A percentile compares a stretch with the other conserved stretches of the same genome.
Conservation (phyloP, 192 early-diverging fungal species). For the Podila clonocystis region DNA sequence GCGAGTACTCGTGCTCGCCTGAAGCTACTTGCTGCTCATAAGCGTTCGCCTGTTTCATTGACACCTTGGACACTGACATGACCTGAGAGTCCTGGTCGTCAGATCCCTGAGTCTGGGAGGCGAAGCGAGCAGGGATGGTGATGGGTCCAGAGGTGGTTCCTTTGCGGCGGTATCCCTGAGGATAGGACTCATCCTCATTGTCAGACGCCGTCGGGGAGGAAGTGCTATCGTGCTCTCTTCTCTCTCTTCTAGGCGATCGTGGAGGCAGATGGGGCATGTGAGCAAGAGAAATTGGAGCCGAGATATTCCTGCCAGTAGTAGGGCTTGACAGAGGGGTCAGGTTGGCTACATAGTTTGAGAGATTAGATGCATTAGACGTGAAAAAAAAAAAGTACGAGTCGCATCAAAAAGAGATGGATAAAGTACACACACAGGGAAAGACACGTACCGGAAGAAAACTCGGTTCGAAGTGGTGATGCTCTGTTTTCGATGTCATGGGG, state of each 20-base stretch:
- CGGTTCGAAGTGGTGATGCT: not conserved
- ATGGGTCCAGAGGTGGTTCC: conserved; percentile 11
- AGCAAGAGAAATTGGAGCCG: conserved; percentile 28
- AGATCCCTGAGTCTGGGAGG: not conserved
- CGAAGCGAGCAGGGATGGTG: conserved; percentile 26
- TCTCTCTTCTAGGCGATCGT: conserved; percentile 41
- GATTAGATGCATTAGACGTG: not conserved
- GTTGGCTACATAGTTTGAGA: not conserved
- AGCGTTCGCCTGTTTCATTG: conserved; percentile 9
- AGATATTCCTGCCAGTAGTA: conserved; percentile 24
- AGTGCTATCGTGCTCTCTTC: conserved; percentile 15
- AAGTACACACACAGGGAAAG: not conserved
- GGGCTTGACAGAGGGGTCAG: conserved; percentile 7
- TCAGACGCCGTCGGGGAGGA: conserved; percentile 24
- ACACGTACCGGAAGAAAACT: conserved; percentile 9
- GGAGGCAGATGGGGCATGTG: conserved; percentile 41
- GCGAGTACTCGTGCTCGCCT: not conserved
- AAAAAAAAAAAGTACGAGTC: not conserved
- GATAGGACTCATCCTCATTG: conserved; percentile 39
- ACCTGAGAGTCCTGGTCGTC: conserved; percentile 16
- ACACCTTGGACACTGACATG: not conserved
- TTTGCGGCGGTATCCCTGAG: conserved; percentile 27
- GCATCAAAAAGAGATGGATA: not conserved
- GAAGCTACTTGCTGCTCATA: conserved; percentile 8
- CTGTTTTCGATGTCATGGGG: conserved; percentile 15